Evolutionary conservation across 306 rosid genomes (phyloP).

Genomic region (Erythrophleum fordii): DNA sequence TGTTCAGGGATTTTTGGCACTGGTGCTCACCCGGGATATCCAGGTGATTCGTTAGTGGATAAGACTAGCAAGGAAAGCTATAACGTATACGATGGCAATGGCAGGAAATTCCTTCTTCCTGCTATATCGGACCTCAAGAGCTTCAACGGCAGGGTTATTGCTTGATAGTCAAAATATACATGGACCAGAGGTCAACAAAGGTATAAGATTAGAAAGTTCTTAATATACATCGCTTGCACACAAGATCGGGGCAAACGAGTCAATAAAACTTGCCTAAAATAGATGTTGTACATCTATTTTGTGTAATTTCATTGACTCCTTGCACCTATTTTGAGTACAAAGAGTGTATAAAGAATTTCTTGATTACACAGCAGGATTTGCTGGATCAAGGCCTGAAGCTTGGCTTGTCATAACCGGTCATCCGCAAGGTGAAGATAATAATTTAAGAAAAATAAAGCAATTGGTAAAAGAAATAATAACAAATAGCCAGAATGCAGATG

Average conservation of each 20-base stretch:
- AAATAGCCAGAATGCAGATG: not conserved
- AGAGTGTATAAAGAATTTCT: not conserved
- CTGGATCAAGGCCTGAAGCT: not conserved
- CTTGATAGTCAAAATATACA: not conserved
- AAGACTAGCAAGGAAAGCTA: slow-evolving; percentile 26
- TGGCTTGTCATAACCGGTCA: too few relatives aligned
- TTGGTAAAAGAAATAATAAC: not conserved
- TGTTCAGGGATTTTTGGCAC: slow-evolving; percentile 43
- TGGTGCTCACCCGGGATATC: slow-evolving; percentile 44
- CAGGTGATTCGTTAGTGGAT: slow-evolving; percentile 38
- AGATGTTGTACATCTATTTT: not conserved
- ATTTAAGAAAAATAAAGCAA: not conserved
- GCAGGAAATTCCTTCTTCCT: slow-evolving; percentile 47
- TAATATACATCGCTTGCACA: too few relatives aligned
- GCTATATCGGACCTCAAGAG: slow-evolving; percentile 36
- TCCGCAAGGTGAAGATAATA: not conserved
- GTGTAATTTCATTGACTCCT: not conserved
- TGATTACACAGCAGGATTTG: not conserved
- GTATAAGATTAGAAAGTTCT: too few relatives aligned
- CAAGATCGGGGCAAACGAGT: not conserved
- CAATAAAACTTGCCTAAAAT: not conserved
- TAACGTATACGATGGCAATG: slow-evolving; percentile 37
- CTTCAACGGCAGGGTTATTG: slow-evolving; percentile 32
- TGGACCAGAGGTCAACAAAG: too few relatives aligned
- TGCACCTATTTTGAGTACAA: not conserved